A percentile compares a stretch with the other conserved stretches of the same genome.
Evolutionary conservation across 2,329 filamentous ascomycete genomes (phyloP).

Genomic region (Colletotrichum tamarilloi): DNA sequence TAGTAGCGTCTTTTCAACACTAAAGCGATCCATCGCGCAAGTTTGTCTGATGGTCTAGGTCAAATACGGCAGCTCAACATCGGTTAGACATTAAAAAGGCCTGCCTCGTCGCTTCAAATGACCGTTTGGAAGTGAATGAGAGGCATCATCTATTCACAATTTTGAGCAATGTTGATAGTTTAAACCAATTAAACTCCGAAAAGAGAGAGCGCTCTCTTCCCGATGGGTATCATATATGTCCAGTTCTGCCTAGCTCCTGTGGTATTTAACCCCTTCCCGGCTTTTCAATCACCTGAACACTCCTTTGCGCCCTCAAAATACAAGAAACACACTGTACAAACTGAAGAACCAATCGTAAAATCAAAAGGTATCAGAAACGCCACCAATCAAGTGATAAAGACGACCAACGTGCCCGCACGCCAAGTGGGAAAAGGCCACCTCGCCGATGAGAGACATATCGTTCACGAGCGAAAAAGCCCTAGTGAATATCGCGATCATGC

Average conservation of each 20-base stretch:
- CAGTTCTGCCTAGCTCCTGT: background rate
- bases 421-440: background rate
- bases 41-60: background rate
- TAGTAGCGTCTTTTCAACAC: background rate
- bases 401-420: background rate
- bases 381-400: background rate
- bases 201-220: background rate
- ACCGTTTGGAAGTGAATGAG: background rate
- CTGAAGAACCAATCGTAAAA: background rate
- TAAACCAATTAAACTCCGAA: background rate
- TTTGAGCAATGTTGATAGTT: background rate
- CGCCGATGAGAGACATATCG: background rate
- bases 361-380: background rate
- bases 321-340: background rate
- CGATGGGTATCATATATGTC: conserved; percentile 5
- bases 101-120: background rate
- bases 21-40: background rate
- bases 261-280: background rate
- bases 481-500: conserved; percentile 44
- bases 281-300: background rate
- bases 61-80: background rate
- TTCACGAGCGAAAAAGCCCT: background rate
- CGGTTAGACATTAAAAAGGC: background rate
- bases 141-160: background rate
- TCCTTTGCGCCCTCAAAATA: background rate